Evolutionary conservation across 192 early-diverging fungal genomes (phyloP), one percentile per base, ranked within the genome.

Genomic region (Chytriomyces sp.): DNA sequence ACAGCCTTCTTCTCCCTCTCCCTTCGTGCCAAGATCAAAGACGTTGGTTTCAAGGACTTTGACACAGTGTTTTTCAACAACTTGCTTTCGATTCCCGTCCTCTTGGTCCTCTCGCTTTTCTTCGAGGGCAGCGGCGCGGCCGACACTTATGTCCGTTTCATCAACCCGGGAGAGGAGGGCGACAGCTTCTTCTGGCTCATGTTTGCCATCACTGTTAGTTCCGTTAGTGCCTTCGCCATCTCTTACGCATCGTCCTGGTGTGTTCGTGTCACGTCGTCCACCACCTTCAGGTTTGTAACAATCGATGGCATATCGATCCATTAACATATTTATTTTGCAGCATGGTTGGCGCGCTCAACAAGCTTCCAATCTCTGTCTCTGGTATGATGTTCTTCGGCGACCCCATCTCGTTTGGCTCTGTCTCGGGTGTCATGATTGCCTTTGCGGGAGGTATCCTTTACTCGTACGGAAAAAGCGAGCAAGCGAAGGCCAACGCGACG

Each of bases 51-150:
- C 67, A 94, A 94, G 79, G 97, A 99, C 75, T 95, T 94, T 81
- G 97, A 99, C 78, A 98, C 96, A 2, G 94, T 99, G n/a, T 98
- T 91, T 75, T 98, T 94, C 80, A 99, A 99, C 88, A 99, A 98
- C 75, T 72, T 95, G 40, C 81, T 99, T 22, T 93, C 93, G 0
- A 80, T 94, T 60, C 97, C 97, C 6, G 81, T 86, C 6, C 81
- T 88, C 6, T 37, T 84, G 10, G 37, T 80, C 25, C 54, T 60
- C 28, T 82, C 77, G 5, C 40, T 85, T n/a, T 12, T 81, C 6
- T 49, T 75, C 28, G 85, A 86, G 74, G 28, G 38, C 8, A 10
- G 12, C 2, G 78, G 75, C 33, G 33, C 26, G 25, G 25, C 19
- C n/a, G 52, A 49, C 30, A 70, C 59, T 28, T 73, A 72, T 38